Base-by-base conservation (phyloP, 352 stramenopile genomes). In the Phytopythium montanum region DNA sequence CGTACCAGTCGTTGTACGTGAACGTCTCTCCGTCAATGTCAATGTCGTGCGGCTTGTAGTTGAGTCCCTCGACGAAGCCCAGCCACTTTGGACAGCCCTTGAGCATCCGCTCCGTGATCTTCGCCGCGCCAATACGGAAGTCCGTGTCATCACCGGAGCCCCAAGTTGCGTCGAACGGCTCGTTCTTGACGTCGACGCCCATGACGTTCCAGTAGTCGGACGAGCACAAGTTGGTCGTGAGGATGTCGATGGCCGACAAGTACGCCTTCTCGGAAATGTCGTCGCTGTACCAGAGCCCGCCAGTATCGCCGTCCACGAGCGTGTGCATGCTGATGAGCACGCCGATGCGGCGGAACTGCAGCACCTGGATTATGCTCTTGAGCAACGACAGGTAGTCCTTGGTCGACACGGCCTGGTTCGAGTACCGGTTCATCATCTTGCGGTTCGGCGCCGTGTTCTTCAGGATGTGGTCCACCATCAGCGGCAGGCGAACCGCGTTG, bases 251-350 rank as follows among this genome's bases (percentile, higher is more conserved):
- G 2, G 77, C 70, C 0, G 66, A 61, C 28, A 87, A 36, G 31
- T 75, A 83, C 8, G 72, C 54, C 10, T 69, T 67, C 39, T 81
- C 65, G 1, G 71, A 66, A 45, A 81, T 54, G 4, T 61, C 62
- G 18, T 64, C 59, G 41, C 58, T 75, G 56, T 78, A 80, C 74
- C 74, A 83, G 46, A 83, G 72, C 19, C 61, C 62, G 18, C 62
- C 71, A n/a, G 34, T 68, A 39, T 75, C 65, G 31, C 59, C 62
- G 7, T 44, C 55, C 2, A 64, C 61, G 31, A 79, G 64, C 1
- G 73, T 81, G 39, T 84, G 73, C 51, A 87, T 59, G 42, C 73
- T 84, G 13, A 85, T 56, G 0, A 82, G 64, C 31, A 79, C 70
- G n/a, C 68, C 70, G 21, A 82, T 70, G 25, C 38, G 53, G 0